A percentile compares a stretch with the other conserved stretches of the same genome.
Evolutionary conservation across 345 rosid species (phyloP).

Genomic region (Brassica cretica): DNA sequence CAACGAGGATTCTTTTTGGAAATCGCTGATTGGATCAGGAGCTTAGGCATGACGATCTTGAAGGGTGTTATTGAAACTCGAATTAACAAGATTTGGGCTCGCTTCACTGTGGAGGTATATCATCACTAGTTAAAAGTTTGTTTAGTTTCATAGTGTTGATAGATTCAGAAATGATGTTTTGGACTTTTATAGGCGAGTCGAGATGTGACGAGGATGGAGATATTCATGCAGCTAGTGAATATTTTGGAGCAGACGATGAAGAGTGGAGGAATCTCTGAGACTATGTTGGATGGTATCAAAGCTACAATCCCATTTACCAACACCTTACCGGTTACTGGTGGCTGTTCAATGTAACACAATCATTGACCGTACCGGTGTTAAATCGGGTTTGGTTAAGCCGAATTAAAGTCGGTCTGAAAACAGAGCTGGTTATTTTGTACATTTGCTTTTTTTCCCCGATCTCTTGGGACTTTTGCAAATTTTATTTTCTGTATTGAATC

Average conservation of each 20-base stretch:
- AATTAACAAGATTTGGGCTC: slow-evolving; percentile 85
- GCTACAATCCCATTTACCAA: slow-evolving; percentile 49
- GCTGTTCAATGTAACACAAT: slow-evolving; percentile 35
- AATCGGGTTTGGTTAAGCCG: slow-evolving; percentile 24
- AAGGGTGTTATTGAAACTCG: slow-evolving; percentile 89
- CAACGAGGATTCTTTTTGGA: slow-evolving; percentile 93
- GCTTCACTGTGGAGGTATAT: slow-evolving; percentile 83
- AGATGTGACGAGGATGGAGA: slow-evolving; percentile 92
- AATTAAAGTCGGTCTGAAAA: slow-evolving; percentile 25
- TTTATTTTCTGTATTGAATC: slow-evolving; percentile 7
- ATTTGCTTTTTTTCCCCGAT: not conserved
- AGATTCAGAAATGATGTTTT: slow-evolving; percentile 5
- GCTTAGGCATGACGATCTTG: slow-evolving; percentile 91
- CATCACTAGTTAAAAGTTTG: not conserved
- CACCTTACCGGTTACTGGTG: slow-evolving; percentile 57
- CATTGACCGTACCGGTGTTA: slow-evolving; percentile 34
- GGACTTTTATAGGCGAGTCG: slow-evolving; percentile 60
- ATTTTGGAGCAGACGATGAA: slow-evolving; percentile 77
- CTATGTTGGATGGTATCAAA: slow-evolving; percentile 53
- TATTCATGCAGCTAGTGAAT: slow-evolving; percentile 81
- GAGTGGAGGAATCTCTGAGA: slow-evolving; percentile 44
- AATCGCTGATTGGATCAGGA: slow-evolving; percentile 85
- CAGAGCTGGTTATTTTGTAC: slow-evolving; percentile 25
- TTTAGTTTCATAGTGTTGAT: not conserved
- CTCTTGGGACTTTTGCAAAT: slow-evolving; percentile 6